Conservation (phyloP, 352 stramenopile species). For the Saprolegnia diclina region DNA sequence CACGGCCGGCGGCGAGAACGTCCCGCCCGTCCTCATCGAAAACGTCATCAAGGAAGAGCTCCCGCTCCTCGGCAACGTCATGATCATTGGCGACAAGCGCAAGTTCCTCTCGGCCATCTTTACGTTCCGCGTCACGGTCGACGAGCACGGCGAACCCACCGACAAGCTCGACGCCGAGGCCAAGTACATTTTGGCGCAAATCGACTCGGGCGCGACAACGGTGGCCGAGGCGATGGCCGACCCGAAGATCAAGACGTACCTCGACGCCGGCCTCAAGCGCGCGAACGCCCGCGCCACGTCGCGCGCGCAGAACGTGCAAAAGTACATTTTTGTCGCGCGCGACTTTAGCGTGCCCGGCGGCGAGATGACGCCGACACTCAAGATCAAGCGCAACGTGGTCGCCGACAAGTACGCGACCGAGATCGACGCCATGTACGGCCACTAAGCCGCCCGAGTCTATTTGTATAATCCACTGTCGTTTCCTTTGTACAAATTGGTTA, state of each 20-base stretch:
- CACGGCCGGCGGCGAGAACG: constrained; percentile 74
- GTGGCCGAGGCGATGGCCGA: constrained; percentile 39
- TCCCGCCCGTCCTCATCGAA: constrained; percentile 56
- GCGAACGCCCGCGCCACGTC: constrained; percentile 29
- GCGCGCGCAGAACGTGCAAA: constrained; percentile 34
- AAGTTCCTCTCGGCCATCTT: constrained; percentile 68
- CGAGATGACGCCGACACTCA: constrained; percentile 79
- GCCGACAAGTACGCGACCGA: constrained; percentile 54
- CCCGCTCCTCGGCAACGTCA: constrained; percentile 43
- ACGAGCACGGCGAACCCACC: constrained; percentile 36
- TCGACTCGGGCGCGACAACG: constrained; percentile 40
- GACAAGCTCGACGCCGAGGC: constrained; percentile 43
- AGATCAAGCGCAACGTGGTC: constrained; percentile 65
- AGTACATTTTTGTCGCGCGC: constrained; percentile 36
- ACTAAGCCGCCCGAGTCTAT: not conserved
- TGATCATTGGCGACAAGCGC: constrained; percentile 60
- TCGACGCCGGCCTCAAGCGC: constrained; percentile 34
- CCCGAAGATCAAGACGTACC: constrained; percentile 37
- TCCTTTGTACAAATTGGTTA: too few relatives aligned
- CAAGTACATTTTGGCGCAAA: constrained; percentile 34
- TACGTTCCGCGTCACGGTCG: constrained; percentile 37
- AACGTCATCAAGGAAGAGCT: constrained; percentile 50
- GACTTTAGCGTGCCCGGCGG: constrained; percentile 52
- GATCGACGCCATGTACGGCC: constrained; percentile 60
- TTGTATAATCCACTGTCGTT: too few relatives aligned